Percentiles rank a stretch among this genome's conserved stretches.
Conservation (phyloP, 169 alveolate species). For the Blepharisma undulans region DNA sequence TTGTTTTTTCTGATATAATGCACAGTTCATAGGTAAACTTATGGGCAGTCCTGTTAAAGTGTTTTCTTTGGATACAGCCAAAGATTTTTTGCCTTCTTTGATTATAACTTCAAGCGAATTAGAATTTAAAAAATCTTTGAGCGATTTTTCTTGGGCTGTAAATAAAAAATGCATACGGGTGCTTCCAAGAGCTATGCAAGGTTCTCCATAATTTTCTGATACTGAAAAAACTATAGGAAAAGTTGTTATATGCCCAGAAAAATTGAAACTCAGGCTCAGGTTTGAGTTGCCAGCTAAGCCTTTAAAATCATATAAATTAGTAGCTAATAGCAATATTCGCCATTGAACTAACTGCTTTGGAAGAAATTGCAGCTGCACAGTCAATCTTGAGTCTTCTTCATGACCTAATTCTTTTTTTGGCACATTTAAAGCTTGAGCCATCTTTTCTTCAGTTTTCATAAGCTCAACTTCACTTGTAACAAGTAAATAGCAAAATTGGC, state of each 20-base stretch:
- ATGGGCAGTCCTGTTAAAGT: not conserved
- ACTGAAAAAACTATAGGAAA: not conserved
- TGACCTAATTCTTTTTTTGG: not conserved
- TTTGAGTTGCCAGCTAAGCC: not conserved
- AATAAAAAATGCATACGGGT: conserved; percentile 10
- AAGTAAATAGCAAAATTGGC: conserved; percentile 38
- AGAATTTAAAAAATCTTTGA: not conserved
- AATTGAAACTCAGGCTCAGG: not conserved
- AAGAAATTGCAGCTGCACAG: conserved; percentile 22
- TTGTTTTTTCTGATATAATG: conserved; percentile 24
- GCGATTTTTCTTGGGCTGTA: not conserved
- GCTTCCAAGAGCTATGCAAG: not conserved
- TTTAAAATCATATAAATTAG: not conserved
- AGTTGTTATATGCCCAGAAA: not conserved
- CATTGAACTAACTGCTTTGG: conserved; percentile 30
- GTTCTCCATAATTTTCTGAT: not conserved
- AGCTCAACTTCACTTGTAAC: conserved; percentile 41
- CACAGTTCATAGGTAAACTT: not conserved
- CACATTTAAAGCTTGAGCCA: conserved; percentile 17
- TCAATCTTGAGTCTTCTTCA: conserved; percentile 19
- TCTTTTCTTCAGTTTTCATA: conserved; percentile 16
- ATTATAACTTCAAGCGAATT: not conserved
- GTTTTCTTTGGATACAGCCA: not conserved
- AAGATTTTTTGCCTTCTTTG: not conserved
- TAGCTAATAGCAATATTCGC: not conserved